phyloP scores from a whole-genome alignment of 169 alveolate genomes.

The Plasmodium ovale region DNA sequence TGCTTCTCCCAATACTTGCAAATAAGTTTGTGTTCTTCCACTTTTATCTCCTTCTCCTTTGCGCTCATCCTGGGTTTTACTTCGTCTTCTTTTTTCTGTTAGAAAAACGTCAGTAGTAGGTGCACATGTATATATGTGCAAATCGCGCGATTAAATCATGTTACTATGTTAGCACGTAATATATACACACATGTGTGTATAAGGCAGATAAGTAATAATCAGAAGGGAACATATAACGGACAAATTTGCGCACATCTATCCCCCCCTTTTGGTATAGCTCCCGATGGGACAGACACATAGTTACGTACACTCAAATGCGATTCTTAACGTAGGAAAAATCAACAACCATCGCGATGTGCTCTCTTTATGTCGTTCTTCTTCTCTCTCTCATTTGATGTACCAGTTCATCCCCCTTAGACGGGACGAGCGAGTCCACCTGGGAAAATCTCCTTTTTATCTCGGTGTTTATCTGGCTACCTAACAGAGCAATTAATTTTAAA shows the following conservation, averaged over 20 bases:
- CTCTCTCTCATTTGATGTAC: conserved; percentile 4
- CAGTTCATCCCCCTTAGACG: conserved; percentile 20
- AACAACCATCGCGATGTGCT: background rate
- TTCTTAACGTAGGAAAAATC: too few relatives aligned
- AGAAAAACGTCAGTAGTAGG: background rate
- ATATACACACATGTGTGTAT: too few relatives aligned
- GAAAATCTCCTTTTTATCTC: conserved; percentile 39
- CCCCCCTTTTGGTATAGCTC: too few relatives aligned
- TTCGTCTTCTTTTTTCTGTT: conserved; percentile 36
- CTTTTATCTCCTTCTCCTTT: conserved; percentile 69
- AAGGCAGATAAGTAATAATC: too few relatives aligned
- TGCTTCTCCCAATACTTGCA: conserved; percentile 70
- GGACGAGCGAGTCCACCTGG: conserved; percentile 22
- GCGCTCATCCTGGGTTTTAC: conserved; percentile 58
- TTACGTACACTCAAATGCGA: too few relatives aligned
- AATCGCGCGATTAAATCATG: too few relatives aligned
- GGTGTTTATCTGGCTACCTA: conserved; percentile 55
- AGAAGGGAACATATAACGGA: too few relatives aligned
- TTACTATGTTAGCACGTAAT: too few relatives aligned
- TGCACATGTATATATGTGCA: background rate
- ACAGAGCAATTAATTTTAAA: conserved; percentile 49
- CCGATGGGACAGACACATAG: too few relatives aligned
- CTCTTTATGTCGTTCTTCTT: background rate
- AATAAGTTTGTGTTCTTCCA: conserved; percentile 66
- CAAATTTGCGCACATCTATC: too few relatives aligned